Evolutionary conservation across 257 asterid species (phyloP).

Genomic region (Gentiana dahurica): DNA sequence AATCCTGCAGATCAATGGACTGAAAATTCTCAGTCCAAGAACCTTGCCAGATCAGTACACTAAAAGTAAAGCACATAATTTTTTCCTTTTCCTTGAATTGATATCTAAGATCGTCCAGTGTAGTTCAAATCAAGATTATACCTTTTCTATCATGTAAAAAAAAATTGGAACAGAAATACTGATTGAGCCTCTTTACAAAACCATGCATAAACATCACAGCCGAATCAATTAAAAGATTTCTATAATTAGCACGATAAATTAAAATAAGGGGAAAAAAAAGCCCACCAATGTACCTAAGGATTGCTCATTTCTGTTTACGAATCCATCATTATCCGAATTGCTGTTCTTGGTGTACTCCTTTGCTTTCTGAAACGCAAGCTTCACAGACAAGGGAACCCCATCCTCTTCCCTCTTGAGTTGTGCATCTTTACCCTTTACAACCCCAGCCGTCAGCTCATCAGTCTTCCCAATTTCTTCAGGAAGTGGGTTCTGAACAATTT

Average conservation of each 20-base stretch:
- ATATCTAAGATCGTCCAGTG: neutral
- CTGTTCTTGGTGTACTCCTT: slow-evolving; percentile 41
- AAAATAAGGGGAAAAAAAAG: neutral
- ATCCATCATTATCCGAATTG: slow-evolving; percentile 14
- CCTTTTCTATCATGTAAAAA: no score
- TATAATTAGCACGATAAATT: no score
- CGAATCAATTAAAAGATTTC: no score
- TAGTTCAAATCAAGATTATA: neutral
- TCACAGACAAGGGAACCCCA: slow-evolving; percentile 25
- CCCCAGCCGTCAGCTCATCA: slow-evolving; percentile 6
- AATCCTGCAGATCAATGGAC: slow-evolving; percentile 25
- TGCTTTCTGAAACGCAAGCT: slow-evolving; percentile 48
- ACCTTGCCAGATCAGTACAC: neutral
- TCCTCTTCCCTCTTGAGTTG: slow-evolving; percentile 13
- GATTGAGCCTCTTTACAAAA: no score
- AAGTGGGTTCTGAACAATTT: slow-evolving; percentile 11
- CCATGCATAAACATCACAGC: no score
- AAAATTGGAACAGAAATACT: no score
- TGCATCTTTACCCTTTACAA: slow-evolving; percentile 2
- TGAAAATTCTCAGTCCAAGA: slow-evolving; percentile 4
- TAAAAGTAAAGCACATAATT: neutral
- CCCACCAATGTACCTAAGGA: slow-evolving; percentile 33
- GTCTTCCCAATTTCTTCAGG: slow-evolving; percentile 1
- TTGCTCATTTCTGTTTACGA: slow-evolving; percentile 7
- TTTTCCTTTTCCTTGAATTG: neutral